These are phyloP conservation scores for Peniophora sp. DNA, from an alignment of 1,284 basidiomycete genomes.

Conservation along the genomic window DNA sequence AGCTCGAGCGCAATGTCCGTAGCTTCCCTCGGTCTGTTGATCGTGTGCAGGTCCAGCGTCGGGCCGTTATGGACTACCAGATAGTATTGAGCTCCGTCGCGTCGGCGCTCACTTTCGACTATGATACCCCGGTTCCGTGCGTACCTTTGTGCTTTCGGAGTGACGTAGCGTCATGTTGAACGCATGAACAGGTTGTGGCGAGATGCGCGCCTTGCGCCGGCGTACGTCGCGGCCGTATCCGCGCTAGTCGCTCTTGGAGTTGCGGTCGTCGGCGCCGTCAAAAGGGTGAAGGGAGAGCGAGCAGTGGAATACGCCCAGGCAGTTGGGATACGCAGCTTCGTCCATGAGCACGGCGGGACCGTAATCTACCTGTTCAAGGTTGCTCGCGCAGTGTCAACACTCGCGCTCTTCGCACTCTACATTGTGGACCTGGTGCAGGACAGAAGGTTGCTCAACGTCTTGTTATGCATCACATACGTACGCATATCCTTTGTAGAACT, in stretches of 20 bases:
- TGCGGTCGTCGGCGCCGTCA: slow-evolving; percentile 3
- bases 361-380: slow-evolving; percentile 20
- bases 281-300: background rate
- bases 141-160: background rate
- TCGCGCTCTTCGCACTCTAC: slow-evolving; percentile 18
- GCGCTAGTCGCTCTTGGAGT: slow-evolving; percentile 7
- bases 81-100: background rate
- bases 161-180: background rate
- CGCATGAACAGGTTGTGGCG: slow-evolving; percentile 12
- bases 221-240: slow-evolving; percentile 13
- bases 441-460: slow-evolving; percentile 16
- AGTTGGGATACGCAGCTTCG: slow-evolving; percentile 9
- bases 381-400: slow-evolving; percentile 15
- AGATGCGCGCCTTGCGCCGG: slow-evolving; percentile 14
- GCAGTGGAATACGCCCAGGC: background rate
- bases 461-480: slow-evolving; percentile 16
- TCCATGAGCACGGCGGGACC: slow-evolving; percentile 16
- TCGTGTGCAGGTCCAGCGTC: no score
- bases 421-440: slow-evolving; percentile 9
- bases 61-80: background rate
- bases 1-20: no score
- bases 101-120: background rate
- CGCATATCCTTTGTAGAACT: slow-evolving; percentile 7
- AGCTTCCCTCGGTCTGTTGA: no score
- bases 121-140: background rate